phyloP scores from a whole-genome alignment of 352 stramenopile genomes.

The Globisporangium carolinianum region DNA sequence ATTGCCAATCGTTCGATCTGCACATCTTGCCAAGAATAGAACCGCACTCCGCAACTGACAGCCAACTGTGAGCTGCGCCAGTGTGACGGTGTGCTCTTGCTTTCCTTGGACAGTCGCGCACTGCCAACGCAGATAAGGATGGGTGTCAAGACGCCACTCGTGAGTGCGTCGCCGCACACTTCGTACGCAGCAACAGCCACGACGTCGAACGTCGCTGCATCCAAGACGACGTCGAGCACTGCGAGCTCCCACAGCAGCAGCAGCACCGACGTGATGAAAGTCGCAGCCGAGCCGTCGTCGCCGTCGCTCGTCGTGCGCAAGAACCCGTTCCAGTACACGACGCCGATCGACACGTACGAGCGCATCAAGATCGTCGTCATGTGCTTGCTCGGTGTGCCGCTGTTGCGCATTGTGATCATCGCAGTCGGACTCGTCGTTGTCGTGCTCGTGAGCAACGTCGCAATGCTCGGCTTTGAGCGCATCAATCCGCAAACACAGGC shows the following conservation, averaged over 20 bases:
- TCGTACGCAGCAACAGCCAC: neutral
- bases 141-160: no score
- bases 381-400: constrained; percentile 47
- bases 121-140: no score
- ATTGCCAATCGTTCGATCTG: no score
- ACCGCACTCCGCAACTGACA: no score
- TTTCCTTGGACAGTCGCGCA: no score
- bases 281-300: neutral
- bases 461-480: constrained; percentile 43
- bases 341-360: constrained; percentile 50
- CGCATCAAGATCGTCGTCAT: constrained; percentile 44
- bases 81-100: no score
- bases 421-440: constrained; percentile 26
- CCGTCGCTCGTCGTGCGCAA: constrained; percentile 2
- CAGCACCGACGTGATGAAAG: constrained; percentile 3
- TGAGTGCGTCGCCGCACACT: no score
- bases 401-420: constrained; percentile 44
- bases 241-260: neutral
- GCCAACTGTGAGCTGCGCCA: no score
- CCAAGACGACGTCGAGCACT: neutral
- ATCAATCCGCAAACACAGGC: constrained; percentile 25
- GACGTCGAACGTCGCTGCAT: no score
- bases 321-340: constrained; percentile 62
- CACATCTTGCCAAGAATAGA: no score
- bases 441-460: constrained; percentile 32